phyloP scores from a whole-genome alignment of 2,329 filamentous ascomycete species.

The Akanthomyces muscarius region DNA sequence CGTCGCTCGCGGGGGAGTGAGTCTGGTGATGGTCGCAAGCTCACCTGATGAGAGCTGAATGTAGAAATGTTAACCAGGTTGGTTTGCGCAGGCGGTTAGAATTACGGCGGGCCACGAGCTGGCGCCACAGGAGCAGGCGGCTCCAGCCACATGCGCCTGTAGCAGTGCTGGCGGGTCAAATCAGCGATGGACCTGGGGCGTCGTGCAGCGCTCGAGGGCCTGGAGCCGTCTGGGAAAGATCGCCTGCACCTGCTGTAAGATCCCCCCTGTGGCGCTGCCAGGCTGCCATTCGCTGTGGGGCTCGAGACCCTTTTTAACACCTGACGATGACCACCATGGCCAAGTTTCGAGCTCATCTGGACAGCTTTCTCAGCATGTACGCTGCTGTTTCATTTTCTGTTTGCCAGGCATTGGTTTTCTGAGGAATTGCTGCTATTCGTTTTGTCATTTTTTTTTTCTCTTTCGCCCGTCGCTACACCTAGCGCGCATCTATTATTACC shows the following conservation, averaged over 20 bases:
- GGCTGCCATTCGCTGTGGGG: constrained; percentile 4
- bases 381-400: not conserved
- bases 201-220: not conserved
- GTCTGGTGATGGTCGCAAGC: not conserved
- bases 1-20: not conserved
- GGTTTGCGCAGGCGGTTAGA: not conserved
- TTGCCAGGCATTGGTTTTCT: not conserved
- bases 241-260: not conserved
- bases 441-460: not conserved
- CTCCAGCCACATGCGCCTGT: not conserved
- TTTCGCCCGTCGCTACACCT: not conserved
- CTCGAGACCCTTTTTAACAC: constrained; percentile 16
- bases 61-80: not conserved
- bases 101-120: not conserved
- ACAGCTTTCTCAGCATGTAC: constrained; percentile 8
- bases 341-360: constrained; percentile 7
- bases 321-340: constrained; percentile 1
- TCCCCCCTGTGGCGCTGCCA: constrained; percentile 2
- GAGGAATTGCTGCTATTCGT: not conserved
- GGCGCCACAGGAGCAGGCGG: not conserved
- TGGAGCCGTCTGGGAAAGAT: not conserved
- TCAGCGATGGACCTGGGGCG: not conserved
- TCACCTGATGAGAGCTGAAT: not conserved
- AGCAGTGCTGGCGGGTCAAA: not conserved
- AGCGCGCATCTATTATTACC: not conserved